These are phyloP conservation scores for Rhamnella rubrinervis DNA, from an alignment of 331 rosid species.

Conservation along the genomic window DNA sequence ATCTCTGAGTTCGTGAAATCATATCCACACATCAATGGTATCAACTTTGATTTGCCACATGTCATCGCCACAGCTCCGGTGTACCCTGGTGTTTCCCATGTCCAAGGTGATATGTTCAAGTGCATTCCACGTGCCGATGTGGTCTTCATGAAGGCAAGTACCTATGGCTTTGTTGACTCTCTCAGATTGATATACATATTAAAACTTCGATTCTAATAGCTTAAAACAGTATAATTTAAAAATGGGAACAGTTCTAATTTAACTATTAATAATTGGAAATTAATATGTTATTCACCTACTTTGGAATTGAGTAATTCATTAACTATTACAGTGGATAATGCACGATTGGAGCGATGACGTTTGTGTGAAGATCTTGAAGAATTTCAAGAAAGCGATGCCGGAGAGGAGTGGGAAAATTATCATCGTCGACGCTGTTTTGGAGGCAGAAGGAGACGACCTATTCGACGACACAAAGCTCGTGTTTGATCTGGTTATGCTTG, in stretches of 20 bases:
- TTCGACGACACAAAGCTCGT: slow-evolving; percentile 43
- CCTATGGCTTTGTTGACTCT: no score
- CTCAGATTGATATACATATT: no score
- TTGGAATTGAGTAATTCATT: no score
- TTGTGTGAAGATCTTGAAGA: slow-evolving; percentile 42
- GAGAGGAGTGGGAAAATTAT: slow-evolving; percentile 35
- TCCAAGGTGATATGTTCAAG: slow-evolving; percentile 50
- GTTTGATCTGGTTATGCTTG: slow-evolving; percentile 56
- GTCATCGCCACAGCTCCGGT: slow-evolving; percentile 35
- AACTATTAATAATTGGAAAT: no score
- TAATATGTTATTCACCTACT: no score
- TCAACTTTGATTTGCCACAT: slow-evolving; percentile 47
- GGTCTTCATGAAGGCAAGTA: slow-evolving; percentile 46
- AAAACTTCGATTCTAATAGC: no score
- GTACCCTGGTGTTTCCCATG: slow-evolving; percentile 33
- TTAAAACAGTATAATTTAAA: no score
- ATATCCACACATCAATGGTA: slow-evolving; percentile 39
- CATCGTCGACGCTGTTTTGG: slow-evolving; percentile 26
- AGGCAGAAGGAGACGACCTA: slow-evolving; percentile 31
- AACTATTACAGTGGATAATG: slow-evolving; percentile 30
- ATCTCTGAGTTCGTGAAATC: slow-evolving; percentile 36
- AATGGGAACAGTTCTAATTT: no score
- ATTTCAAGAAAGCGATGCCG: slow-evolving; percentile 36
- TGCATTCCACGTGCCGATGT: slow-evolving; percentile 44
- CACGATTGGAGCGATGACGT: slow-evolving; percentile 43